Evolutionary conservation across 306 rosid genomes (phyloP), one percentile per base, ranked within the genome.

Genomic region (Acacia melanoxylon): DNA sequence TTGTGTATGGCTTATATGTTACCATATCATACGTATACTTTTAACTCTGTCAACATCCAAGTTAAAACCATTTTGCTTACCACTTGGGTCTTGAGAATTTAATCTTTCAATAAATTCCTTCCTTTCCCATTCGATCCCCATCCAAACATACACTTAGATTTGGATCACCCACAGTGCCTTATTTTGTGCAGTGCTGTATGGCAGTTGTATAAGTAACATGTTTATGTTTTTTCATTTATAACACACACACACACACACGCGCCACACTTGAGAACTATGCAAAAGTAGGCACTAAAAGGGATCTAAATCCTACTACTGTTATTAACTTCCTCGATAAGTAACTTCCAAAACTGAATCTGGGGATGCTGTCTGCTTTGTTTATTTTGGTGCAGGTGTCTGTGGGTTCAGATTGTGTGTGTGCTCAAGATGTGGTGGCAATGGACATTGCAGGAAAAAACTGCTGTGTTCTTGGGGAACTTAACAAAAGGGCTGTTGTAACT

Each of bases 371-470:
- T 74, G 81, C 72, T 68, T 44, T 74, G 10, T 44, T 44, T 44
- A 44, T 46, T 22, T 67, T 22, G 6, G 5, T 80, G 85, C 93
- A 93, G 99, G 94, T 95, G 15, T 89, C 96, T 61, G 84, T 94
- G 61, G 98, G 99, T 78, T n/a, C 89, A n/a, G 80, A 95, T 13
- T 63, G 82, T 76, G 0, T 1, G 58, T 83, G 45, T 85, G 62
- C 80, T 78, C 91, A 92, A 83, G 86, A 92, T 84, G 81, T 89
- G 72, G 90, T 86, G 27, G 98, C 90, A 45, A 86, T 93, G 78
- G 88, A 93, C 90, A 69, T 76, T 4, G 81, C 70, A 27, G 48
- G 89, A 75, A 86, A 81, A 78, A 74, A 82, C 49, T 88, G 89
- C 77, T 83, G 88, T 27, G 87, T 68, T 82, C 90, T 93, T 54